phyloP scores from a whole-genome alignment of 2,329 filamentous ascomycete genomes.

The Colletotrichum eremochloae region DNA sequence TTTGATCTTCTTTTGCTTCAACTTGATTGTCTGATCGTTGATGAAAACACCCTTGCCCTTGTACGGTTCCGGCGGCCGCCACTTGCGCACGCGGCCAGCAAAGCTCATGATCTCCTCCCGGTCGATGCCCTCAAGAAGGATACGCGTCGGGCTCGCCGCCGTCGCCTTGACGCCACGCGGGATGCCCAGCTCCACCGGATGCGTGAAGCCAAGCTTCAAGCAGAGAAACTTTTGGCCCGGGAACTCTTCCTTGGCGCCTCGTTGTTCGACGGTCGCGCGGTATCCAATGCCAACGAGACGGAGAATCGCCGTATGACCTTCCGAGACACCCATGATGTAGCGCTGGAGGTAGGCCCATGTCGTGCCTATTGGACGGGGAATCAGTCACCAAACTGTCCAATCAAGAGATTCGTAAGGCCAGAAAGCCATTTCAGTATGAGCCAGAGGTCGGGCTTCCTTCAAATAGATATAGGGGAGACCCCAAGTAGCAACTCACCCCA shows the following conservation, averaged over 20 bases:
- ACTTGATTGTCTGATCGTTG: conserved; percentile 95
- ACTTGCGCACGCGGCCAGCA: conserved; percentile 87
- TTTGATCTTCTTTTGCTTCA: conserved; percentile 99
- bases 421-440: background rate
- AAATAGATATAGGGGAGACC: background rate
- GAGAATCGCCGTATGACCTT: conserved; percentile 94
- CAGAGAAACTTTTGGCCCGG: conserved; percentile 90
- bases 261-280: conserved; percentile 86
- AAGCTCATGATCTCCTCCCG: conserved; percentile 91
- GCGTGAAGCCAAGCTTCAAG: conserved; percentile 95
- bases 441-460: background rate
- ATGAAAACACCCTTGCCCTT: conserved; percentile 99
- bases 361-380: conserved; percentile 71
- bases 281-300: conserved; percentile 96
- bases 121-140: conserved; percentile 89
- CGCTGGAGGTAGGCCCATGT: conserved; percentile 91
- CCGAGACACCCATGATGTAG: conserved; percentile 92
- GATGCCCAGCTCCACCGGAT: conserved; percentile 91
- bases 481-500: conserved; percentile 76
- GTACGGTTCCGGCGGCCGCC: conserved; percentile 95
- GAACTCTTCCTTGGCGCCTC: conserved; percentile 79
- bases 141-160: conserved; percentile 89
- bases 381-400: conserved; percentile 43
- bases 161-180: conserved; percentile 87
- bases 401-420: background rate